Conservation (phyloP, 2,329 filamentous ascomycete genomes). For the Dryadomyces sulphureus region DNA sequence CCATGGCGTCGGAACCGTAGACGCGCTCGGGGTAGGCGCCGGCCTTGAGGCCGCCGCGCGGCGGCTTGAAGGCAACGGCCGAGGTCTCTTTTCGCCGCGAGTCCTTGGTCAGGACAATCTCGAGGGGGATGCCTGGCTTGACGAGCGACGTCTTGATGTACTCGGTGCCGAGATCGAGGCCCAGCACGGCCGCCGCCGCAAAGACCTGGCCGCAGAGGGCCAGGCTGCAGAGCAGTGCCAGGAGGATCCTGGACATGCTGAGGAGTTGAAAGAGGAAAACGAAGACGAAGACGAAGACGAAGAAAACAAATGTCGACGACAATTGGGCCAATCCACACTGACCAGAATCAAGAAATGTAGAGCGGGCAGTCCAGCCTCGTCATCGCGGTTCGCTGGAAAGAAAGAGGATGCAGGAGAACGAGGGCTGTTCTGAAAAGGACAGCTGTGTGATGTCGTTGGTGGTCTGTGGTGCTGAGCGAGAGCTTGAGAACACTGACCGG, state of each 20-base stretch:
- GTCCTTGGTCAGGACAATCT: constrained; percentile 96
- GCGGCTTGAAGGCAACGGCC: constrained; percentile 85
- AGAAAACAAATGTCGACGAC: background rate
- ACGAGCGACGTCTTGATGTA: constrained; percentile 94
- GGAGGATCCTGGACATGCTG: constrained; percentile 23
- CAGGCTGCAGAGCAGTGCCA: constrained; percentile 22
- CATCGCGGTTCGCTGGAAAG: background rate
- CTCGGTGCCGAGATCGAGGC: constrained; percentile 87
- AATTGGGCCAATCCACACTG: no score
- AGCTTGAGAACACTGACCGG: constrained; percentile 8
- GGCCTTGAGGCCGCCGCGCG: constrained; percentile 45
- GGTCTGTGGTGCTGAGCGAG: background rate
- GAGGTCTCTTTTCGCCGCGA: constrained; percentile 90
- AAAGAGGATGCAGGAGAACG: background rate
- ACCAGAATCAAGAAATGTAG: background rate
- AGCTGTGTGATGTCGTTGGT: constrained; percentile 2
- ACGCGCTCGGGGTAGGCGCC: constrained; percentile 71
- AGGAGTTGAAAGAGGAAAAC: background rate
- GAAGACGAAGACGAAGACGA: background rate
- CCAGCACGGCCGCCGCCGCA: constrained; percentile 60
- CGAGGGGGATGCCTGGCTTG: constrained; percentile 91
- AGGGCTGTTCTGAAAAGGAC: constrained; percentile 7
- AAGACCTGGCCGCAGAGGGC: constrained; percentile 32
- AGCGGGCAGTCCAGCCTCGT: background rate
- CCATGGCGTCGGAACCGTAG: constrained; percentile 85